These are phyloP conservation scores for Grammothele lineata DNA, from an alignment of 768 basidiomycete genomes.

Conservation along the genomic window DNA sequence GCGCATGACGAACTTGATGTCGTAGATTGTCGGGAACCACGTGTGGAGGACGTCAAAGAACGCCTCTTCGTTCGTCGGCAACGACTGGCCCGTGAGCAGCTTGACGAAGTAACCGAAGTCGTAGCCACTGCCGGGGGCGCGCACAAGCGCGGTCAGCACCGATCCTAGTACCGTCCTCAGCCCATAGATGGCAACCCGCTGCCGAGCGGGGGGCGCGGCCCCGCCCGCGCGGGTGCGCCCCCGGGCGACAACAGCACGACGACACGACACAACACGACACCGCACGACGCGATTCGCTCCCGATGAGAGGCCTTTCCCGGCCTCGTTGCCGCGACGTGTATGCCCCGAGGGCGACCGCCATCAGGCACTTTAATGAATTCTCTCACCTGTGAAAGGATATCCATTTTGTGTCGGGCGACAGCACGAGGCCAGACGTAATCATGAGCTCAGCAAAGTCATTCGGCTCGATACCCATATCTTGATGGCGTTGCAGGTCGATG, in stretches of 20 bases:
- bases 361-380: neutral
- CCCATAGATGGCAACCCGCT: constrained; percentile 1
- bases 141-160: neutral
- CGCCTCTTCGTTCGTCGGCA: constrained; percentile 83
- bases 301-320: neutral
- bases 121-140: constrained; percentile 65
- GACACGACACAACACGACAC: neutral
- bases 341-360: neutral
- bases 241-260: neutral
- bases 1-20: constrained; percentile 96
- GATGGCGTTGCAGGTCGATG: constrained; percentile 91
- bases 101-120: constrained; percentile 99
- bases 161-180: neutral
- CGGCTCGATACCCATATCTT: constrained; percentile 86
- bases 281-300: neutral
- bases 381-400: constrained; percentile 96
- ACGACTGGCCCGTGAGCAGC: constrained; percentile 77
- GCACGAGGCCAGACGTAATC: constrained; percentile 93
- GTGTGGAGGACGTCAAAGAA: constrained; percentile 84
- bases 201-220: constrained; percentile 1
- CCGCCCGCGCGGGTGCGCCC: no score
- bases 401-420: constrained; percentile 89
- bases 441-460: constrained; percentile 96
- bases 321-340: constrained; percentile 2
- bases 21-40: constrained; percentile 97